Evolutionary conservation across 1,284 basidiomycete species (phyloP), one percentile per base, ranked within the genome.

Genomic region (Trametes versicolor): DNA sequence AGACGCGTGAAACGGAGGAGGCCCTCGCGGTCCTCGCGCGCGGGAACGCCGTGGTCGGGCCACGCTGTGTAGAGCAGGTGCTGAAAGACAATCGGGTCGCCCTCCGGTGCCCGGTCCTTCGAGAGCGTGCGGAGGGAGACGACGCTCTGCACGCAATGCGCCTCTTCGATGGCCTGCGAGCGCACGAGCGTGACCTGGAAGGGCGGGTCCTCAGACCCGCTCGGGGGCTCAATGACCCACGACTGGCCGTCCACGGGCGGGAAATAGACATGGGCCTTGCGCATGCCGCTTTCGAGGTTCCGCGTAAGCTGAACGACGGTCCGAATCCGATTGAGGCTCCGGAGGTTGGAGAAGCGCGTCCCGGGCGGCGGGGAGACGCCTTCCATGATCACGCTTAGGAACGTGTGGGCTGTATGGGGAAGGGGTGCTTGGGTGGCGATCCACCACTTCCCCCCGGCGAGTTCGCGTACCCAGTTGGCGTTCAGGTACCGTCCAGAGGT

Each of bases 381-480:
- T 63, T 88, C 83, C 25, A 83, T 73, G 67, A 94, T 82, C 55
- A 92, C 76, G 67, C 86, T 91, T 70, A 95, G 84, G 76, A 94
- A 95, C 5, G 90, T 81, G 73, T 95, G 90, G 1, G 84, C 79
- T 0, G 93, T 93, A 50, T 81, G 74, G 1, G 84, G 86, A 29
- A 94, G 78, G 1, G 94, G 93, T 0, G 93, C 94, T 74, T 95
- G 94, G 0, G 91, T 84, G 10, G 93, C 93, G 62, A 96, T 91
- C 91, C 92, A 94, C 86, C 87, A 89, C 71, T 88, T 91, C 25
- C 83, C 84, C 1, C 94, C 91, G 58, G 81, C 84, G 32, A 83
- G 77, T 73, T 96, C 94, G 47, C 84, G 80, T 19, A 95, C 88
- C 90, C 93, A 95, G 71, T 85, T 92, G n/a, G 91, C 94, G 71